Evolutionary conservation across 352 stramenopile species (phyloP).

Genomic region (Blastocystis sp.): DNA sequence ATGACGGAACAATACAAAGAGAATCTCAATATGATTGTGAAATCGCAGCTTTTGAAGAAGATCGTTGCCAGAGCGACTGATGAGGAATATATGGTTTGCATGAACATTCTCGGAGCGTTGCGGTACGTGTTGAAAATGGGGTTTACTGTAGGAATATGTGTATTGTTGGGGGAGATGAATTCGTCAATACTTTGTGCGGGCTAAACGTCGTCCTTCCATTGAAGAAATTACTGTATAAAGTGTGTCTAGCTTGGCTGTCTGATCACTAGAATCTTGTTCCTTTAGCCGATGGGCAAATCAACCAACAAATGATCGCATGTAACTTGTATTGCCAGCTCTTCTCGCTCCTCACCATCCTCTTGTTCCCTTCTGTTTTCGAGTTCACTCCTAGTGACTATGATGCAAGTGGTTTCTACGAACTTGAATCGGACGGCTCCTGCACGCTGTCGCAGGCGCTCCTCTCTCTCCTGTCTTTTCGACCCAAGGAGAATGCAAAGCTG

Average conservation of each 20-base stretch:
- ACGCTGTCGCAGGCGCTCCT: background rate
- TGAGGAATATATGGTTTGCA: conserved; percentile 13
- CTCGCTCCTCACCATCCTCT: conserved; percentile 21
- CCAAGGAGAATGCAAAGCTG: background rate
- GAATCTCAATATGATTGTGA: conserved; percentile 6
- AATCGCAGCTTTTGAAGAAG: conserved; percentile 39
- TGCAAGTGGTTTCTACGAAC: background rate
- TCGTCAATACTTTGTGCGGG: background rate
- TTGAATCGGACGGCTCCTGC: background rate
- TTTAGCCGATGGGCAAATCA: background rate
- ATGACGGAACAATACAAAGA: background rate
- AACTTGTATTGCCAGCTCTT: conserved; percentile 40
- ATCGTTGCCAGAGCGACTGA: conserved; percentile 30
- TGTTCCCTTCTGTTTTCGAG: background rate
- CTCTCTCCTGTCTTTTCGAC: background rate
- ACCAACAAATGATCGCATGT: conserved; percentile 11
- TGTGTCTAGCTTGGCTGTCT: background rate
- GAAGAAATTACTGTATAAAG: background rate
- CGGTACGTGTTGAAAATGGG: background rate
- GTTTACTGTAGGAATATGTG: conserved; percentile 33
- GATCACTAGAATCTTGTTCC: background rate
- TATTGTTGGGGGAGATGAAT: conserved; percentile 15
- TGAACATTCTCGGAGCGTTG: conserved; percentile 35
- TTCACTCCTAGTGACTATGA: conserved; percentile 20
- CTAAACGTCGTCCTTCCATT: background rate